Evolutionary conservation across 2,329 filamentous ascomycete genomes (phyloP).

Genomic region (Parastagonospora nodorum): DNA sequence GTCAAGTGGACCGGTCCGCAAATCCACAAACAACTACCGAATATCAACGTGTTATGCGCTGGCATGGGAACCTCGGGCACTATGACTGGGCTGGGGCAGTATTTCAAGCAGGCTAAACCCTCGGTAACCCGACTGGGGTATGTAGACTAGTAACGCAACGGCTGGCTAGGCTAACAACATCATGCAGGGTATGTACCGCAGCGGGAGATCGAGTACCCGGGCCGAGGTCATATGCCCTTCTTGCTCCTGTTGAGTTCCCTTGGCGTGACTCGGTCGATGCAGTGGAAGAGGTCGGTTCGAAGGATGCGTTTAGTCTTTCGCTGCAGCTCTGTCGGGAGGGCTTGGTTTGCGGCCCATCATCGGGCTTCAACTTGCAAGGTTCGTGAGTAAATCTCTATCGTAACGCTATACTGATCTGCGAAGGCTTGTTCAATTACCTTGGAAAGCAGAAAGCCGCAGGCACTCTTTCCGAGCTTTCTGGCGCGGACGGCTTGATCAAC

Average conservation of each 20-base stretch:
- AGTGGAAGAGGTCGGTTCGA: constrained; percentile 62
- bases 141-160: neutral
- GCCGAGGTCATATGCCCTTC: constrained; percentile 58
- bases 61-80: constrained; percentile 62
- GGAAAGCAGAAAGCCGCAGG: constrained; percentile 15
- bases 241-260: constrained; percentile 60
- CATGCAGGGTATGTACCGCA: constrained; percentile 59
- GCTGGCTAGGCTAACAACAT: neutral
- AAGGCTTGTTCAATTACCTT: constrained; percentile 24
- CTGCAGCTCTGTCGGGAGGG: constrained; percentile 62
- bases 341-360: constrained; percentile 65
- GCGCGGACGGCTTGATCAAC: constrained; percentile 12
- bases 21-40: constrained; percentile 60
- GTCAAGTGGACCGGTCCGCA: constrained; percentile 65
- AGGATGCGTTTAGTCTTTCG: constrained; percentile 59
- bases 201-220: constrained; percentile 64
- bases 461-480: constrained; percentile 13
- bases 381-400: constrained; percentile 30
- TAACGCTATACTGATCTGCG: neutral
- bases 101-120: constrained; percentile 25
- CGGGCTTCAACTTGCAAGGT: constrained; percentile 61
- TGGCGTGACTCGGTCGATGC: constrained; percentile 62
- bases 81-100: constrained; percentile 27
- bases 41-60: constrained; percentile 61
- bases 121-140: constrained; percentile 25